Evolutionary conservation across 352 stramenopile species (phyloP).

Genomic region (Phytophthora constricta): DNA sequence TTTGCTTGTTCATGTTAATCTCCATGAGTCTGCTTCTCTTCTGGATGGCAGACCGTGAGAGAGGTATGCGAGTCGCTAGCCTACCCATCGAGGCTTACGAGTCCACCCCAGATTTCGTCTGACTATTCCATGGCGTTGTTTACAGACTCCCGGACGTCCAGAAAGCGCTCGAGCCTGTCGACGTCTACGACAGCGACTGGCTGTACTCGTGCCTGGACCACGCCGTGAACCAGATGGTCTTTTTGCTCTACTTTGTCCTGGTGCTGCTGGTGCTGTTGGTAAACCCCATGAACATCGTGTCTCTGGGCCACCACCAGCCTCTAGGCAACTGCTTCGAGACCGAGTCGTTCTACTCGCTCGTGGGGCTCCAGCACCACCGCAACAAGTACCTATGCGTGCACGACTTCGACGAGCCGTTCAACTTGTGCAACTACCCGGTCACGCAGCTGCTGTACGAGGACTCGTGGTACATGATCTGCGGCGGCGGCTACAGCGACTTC

Average conservation of each 20-base stretch:
- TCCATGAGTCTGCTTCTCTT: conserved; percentile 56
- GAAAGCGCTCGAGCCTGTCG: conserved; percentile 59
- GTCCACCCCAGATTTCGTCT: too few species aligned
- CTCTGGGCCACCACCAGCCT: conserved; percentile 75
- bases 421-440: conserved; percentile 81
- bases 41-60: conserved; percentile 78
- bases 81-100: too few species aligned
- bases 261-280: conserved; percentile 66
- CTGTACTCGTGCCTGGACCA: conserved; percentile 79
- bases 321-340: conserved; percentile 71
- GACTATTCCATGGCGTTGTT: too few species aligned
- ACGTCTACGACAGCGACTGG: conserved; percentile 86
- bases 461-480: conserved; percentile 89
- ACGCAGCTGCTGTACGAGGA: conserved; percentile 77
- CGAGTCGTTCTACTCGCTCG: conserved; percentile 64
- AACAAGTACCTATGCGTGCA: conserved; percentile 78
- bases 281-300: conserved; percentile 75
- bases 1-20: conserved; percentile 58
- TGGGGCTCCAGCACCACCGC: conserved; percentile 62
- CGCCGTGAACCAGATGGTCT: conserved; percentile 84
- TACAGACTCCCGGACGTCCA: conserved; percentile 59
- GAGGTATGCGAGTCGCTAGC: conserved; percentile 41
- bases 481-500: conserved; percentile 65
- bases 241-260: conserved; percentile 69
- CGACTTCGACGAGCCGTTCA: conserved; percentile 87